phyloP scores from a whole-genome alignment of 768 basidiomycete species.

The Mycena alexandri region DNA sequence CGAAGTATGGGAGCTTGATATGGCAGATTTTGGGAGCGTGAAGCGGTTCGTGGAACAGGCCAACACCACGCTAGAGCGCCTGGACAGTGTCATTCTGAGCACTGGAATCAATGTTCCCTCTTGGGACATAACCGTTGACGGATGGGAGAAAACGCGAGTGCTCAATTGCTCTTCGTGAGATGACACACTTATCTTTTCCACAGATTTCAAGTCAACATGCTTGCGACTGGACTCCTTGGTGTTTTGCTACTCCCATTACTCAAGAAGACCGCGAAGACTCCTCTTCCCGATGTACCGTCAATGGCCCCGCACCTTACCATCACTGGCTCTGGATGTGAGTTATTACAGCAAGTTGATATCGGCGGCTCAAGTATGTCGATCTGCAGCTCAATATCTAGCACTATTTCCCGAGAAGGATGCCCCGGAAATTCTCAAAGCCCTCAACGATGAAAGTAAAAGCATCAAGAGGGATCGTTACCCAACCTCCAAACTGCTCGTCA shows the following conservation, averaged over 20 bases:
- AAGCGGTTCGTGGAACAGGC: slow-evolving; percentile 18
- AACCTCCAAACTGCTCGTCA: slow-evolving; percentile 19
- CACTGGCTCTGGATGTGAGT: slow-evolving; percentile 18
- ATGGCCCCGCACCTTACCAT: slow-evolving; percentile 25
- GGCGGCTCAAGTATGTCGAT: background rate
- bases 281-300: background rate
- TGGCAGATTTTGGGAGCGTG: slow-evolving; percentile 27
- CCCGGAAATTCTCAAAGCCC: background rate
- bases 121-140: slow-evolving; percentile 16
- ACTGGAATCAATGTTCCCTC: slow-evolving; percentile 3
- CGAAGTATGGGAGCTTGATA: slow-evolving; percentile 29
- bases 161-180: background rate
- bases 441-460: slow-evolving; percentile 6
- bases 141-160: slow-evolving; percentile 22
- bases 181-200: background rate
- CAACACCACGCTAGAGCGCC: slow-evolving; percentile 7
- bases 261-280: slow-evolving; percentile 10
- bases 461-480: slow-evolving; percentile 11
- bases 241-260: slow-evolving; percentile 23
- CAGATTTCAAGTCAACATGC: slow-evolving; percentile 25
- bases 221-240: slow-evolving; percentile 25
- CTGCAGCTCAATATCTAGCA: slow-evolving; percentile 11
- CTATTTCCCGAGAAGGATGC: slow-evolving; percentile 6
- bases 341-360: background rate
- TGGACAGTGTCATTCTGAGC: slow-evolving; percentile 26